These are phyloP conservation scores for Coniochaeta sp. DNA, from an alignment of 2,329 filamentous ascomycete species.

Conservation along the genomic window DNA sequence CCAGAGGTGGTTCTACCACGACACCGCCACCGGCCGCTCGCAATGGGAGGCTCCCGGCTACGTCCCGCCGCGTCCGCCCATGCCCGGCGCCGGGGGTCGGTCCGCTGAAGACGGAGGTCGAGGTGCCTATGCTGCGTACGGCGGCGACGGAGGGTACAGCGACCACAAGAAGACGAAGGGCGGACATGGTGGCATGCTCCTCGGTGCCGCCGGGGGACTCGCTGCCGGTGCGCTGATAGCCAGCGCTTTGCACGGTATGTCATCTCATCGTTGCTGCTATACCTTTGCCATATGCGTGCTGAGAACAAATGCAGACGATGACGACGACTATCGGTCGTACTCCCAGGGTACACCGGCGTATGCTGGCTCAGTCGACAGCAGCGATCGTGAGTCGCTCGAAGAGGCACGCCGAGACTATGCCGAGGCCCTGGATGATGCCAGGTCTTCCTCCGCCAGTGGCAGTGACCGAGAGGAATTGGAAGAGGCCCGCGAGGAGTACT, in stretches of 20 bases:
- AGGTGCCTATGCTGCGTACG: conserved; percentile 7
- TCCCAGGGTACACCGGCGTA: conserved; percentile 6
- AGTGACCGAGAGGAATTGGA: conserved; percentile 14
- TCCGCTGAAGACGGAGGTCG: conserved; percentile 1
- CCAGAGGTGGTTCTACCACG: conserved; percentile 51
- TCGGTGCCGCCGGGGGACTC: conserved; percentile 49
- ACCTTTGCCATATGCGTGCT: background rate
- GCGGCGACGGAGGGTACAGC: background rate
- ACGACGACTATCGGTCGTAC: conserved; percentile 17
- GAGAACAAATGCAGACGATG: conserved; percentile 15
- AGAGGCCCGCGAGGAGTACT: conserved; percentile 11
- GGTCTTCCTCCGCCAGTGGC: conserved; percentile 12
- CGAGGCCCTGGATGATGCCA: conserved; percentile 17
- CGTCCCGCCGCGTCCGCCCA: conserved; percentile 10
- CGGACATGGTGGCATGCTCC: conserved; percentile 41
- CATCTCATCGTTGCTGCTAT: conserved; percentile 1
- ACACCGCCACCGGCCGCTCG: conserved; percentile 44
- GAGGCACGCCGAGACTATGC: conserved; percentile 32
- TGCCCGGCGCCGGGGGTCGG: conserved; percentile 5
- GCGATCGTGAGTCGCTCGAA: conserved; percentile 22
- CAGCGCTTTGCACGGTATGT: conserved; percentile 43
- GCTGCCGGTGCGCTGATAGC: conserved; percentile 50
- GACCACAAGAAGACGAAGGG: conserved; percentile 32
- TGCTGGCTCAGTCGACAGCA: conserved; percentile 7
- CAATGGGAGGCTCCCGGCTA: conserved; percentile 44